These are phyloP conservation scores for Desmodesmus armatus DNA, from an alignment of 139 green algal species.

Conservation along the genomic window DNA sequence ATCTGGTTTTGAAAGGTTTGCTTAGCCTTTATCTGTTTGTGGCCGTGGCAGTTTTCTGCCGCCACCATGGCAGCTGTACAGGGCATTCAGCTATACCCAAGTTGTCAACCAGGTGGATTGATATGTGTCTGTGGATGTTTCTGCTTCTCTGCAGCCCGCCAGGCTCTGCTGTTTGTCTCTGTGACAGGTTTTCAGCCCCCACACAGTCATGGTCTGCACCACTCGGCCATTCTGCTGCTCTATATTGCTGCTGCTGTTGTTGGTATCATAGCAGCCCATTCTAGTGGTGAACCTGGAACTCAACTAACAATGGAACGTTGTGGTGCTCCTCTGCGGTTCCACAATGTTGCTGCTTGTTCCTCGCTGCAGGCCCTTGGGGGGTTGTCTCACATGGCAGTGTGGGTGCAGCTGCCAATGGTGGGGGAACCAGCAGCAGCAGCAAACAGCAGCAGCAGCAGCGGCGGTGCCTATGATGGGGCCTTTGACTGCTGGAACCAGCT, in stretches of 20 bases:
- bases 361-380: slow-evolving; percentile 66
- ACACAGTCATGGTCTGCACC: slow-evolving; percentile 51
- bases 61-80: slow-evolving; percentile 49
- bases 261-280: no score
- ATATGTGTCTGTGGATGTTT: no score
- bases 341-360: not conserved
- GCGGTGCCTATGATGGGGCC: slow-evolving; percentile 35
- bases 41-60: slow-evolving; percentile 68
- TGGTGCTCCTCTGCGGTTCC: no score
- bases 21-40: no score
- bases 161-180: no score
- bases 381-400: slow-evolving; percentile 85
- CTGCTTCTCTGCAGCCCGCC: no score
- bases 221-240: slow-evolving; percentile 72
- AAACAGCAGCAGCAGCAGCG: slow-evolving; percentile 30
- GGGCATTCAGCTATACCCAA: slow-evolving; percentile 78
- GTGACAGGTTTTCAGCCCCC: slow-evolving; percentile 63
- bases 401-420: slow-evolving; percentile 83
- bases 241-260: not conserved
- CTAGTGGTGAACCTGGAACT: no score
- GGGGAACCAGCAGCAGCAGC: slow-evolving; percentile 36
- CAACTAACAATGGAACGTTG: no score
- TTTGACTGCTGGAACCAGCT: slow-evolving; percentile 83
- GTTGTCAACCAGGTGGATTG: slow-evolving; percentile 80
- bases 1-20: no score